A percentile compares a stretch with the other conserved stretches of the same genome.
Conservation (phyloP, 208 protist genomes). For the Strigomonas galati region DNA sequence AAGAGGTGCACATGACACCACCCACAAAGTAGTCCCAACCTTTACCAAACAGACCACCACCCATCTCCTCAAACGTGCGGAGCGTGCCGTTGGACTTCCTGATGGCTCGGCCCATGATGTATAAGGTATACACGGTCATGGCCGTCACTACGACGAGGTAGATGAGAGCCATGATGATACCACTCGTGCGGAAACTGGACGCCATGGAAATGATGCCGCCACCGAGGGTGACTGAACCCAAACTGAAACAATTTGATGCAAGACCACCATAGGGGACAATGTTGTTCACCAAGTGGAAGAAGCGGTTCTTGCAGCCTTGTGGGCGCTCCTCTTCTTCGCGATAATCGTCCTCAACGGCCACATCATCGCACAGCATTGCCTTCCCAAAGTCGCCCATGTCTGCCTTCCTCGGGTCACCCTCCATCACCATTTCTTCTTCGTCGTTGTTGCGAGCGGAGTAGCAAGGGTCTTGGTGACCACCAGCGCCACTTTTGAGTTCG, state of each 20-base stretch:
- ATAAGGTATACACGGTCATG: conserved; percentile 62
- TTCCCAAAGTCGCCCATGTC: conserved; percentile 18
- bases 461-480: no score
- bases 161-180: conserved; percentile 54
- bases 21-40: conserved; percentile 68
- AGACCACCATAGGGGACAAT: conserved; percentile 49
- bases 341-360: no score
- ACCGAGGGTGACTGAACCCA: conserved; percentile 60
- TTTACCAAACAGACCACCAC: conserved; percentile 36
- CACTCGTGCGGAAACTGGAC: conserved; percentile 41
- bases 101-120: conserved; percentile 44
- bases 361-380: background rate
- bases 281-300: background rate
- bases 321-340: no score
- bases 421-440: conserved; percentile 6
- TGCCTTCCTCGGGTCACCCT: conserved; percentile 29
- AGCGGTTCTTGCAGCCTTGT: no score
- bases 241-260: conserved; percentile 50
- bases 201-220: conserved; percentile 60
- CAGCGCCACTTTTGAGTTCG: no score
- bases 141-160: conserved; percentile 51
- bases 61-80: conserved; percentile 55
- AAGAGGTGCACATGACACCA: conserved; percentile 56
- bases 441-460: no score
- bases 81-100: conserved; percentile 37